A percentile compares a stretch with the other conserved stretches of the same genome.
These are phyloP conservation scores for Magnusiomyces fungicola DNA, from an alignment of 1,139 yeast genomes.

Conservation along the genomic window DNA sequence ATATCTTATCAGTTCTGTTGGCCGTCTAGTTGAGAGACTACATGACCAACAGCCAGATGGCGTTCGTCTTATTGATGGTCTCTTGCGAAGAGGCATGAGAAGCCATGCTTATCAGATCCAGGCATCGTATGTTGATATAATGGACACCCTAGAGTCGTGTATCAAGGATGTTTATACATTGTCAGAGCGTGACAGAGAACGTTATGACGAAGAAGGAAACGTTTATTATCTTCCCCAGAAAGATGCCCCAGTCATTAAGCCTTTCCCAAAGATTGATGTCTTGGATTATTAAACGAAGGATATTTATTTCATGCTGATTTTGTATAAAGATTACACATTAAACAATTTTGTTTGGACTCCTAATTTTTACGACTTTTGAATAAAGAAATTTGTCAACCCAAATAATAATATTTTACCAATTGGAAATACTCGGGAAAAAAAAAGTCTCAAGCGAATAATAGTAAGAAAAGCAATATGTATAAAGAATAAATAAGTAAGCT, in stretches of 20 bases:
- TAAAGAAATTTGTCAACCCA: no score
- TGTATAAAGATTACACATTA: no score
- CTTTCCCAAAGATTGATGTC: slow-evolving; percentile 12
- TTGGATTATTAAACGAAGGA: slow-evolving; percentile 12
- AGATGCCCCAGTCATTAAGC: slow-evolving; percentile 21
- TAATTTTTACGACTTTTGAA: no score
- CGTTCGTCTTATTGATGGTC: slow-evolving; percentile 59
- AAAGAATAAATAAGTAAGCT: no score
- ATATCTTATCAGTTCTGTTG: slow-evolving; percentile 79
- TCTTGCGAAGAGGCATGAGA: slow-evolving; percentile 60
- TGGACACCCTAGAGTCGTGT: slow-evolving; percentile 48
- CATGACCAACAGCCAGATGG: slow-evolving; percentile 73
- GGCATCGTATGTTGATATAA: slow-evolving; percentile 53
- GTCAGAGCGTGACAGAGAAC: slow-evolving; percentile 71
- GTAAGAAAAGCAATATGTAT: no score
- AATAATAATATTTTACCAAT: no score
- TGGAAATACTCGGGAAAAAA: no score
- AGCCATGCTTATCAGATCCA: slow-evolving; percentile 84
- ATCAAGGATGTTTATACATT: slow-evolving; percentile 69
- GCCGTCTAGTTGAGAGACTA: slow-evolving; percentile 78
- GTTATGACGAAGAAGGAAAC: slow-evolving; percentile 83
- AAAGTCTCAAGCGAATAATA: no score
- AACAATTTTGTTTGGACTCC: no score
- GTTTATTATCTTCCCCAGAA: slow-evolving; percentile 39
- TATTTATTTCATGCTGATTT: no score